phyloP scores from a whole-genome alignment of 1,284 basidiomycete species.

The Apiotrichum laibachii region DNA sequence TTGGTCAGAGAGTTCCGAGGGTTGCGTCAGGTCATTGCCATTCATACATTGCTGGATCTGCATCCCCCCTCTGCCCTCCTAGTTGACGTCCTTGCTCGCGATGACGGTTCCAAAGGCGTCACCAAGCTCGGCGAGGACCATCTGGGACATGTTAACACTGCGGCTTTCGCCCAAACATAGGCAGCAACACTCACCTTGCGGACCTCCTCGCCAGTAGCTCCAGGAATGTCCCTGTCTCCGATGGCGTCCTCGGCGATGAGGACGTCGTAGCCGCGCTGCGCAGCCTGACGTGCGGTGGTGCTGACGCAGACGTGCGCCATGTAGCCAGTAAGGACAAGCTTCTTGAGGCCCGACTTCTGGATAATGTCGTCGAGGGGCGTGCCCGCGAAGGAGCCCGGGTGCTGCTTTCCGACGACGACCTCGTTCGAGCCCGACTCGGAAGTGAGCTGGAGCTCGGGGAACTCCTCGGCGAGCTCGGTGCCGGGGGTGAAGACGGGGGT shows the following conservation, averaged over 20 bases:
- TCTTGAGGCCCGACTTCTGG: constrained; percentile 21
- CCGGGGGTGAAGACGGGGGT: constrained; percentile 31
- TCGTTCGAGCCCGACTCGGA: constrained; percentile 15
- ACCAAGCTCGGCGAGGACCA: constrained; percentile 18
- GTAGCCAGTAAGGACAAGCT: constrained; percentile 28
- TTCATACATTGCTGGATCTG: not conserved
- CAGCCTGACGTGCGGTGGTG: constrained; percentile 30
- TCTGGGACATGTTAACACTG: constrained; percentile 1
- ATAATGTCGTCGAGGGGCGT: constrained; percentile 27
- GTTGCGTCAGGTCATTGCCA: not conserved
- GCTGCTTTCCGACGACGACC: constrained; percentile 22
- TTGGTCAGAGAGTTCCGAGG: too few species aligned
- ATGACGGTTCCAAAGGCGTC: constrained; percentile 23
- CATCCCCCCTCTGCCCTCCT: not conserved
- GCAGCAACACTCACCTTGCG: constrained; percentile 2
- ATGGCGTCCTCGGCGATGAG: constrained; percentile 28
- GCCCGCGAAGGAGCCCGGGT: constrained; percentile 30
- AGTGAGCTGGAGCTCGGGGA: constrained; percentile 23
- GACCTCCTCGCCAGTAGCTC: constrained; percentile 21
- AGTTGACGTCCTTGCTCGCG: constrained; percentile 16
- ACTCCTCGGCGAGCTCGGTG: constrained; percentile 29
- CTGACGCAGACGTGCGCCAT: constrained; percentile 35
- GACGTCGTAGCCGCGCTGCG: constrained; percentile 28
- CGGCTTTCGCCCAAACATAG: too few species aligned
- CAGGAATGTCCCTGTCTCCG: constrained; percentile 33